Base-by-base conservation (phyloP, 371 early-diverging fungal genomes). In the Funneliformis caledonium region DNA sequence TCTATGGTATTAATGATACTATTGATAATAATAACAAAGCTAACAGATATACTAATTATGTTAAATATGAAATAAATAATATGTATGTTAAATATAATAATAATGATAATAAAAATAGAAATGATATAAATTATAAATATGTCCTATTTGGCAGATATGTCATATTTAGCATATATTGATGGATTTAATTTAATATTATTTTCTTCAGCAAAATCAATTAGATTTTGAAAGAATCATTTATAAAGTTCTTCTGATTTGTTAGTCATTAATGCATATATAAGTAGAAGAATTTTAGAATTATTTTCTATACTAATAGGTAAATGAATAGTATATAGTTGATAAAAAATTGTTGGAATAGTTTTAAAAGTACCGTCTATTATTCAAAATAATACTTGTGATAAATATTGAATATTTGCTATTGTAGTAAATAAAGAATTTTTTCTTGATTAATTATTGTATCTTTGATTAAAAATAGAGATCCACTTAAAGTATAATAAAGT, bases 281-380 rank as follows among this genome's bases (percentile, higher is more conserved):
- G 2, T 37, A n/a, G n/a, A 37, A 45, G 1, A 59, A 2, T 52
- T 52, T 22, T 33, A 14, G 31, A 74, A 12, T 74, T 74, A 37
- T 74, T 31, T 37, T 2, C 14, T 31, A 1, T 2, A 26, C 11
- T 52, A 31, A 74, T 26, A 26, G 56, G 26, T 1, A 33, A 2
- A 33, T 74, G 33, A 0, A 74, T 74, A 33, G 74, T 74, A 33
- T 74, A 74, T 74, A 74, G 50, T 59, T 74, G 56, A 11, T 74
- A 56, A 22, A 43, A 37, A 37, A 37, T 2, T 2, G 37, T 37
- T 2, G 2, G 37, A 37, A 37, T 37, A 2, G 2, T 37, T 37
- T 37, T 37, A 37, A 37, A 37, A 37, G 37, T 37, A 37, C 2
- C 2, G 2, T 37, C 2, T 37, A 37, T 37, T 2, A 37, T 37